Base-by-base conservation (phyloP, 768 basidiomycete genomes). In the Tulasnella sp. region DNA sequence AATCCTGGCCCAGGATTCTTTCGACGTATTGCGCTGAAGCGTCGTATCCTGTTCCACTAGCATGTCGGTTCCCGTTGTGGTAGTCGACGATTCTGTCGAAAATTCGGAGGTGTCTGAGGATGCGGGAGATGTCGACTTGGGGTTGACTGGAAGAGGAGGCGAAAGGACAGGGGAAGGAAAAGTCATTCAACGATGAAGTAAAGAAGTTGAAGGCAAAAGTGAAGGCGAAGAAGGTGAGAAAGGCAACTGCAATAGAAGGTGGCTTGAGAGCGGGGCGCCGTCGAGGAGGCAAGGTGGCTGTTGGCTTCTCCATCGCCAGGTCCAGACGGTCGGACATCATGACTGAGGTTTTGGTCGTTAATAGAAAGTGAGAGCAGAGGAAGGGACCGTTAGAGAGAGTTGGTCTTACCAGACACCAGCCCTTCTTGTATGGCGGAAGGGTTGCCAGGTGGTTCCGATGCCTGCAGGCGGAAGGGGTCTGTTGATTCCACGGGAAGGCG, bases 81-180 rank as follows among this genome's bases (percentile, higher is more conserved):
- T 70, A 70, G 31, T 31, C 68, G 40, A 70, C 68, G 68, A 70
- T 3, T 12, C 68, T 25, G 68, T 70, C 68, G 68, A 70, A 42
- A 15, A 70, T 37, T n/a, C 68, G 25, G 68, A 70, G 68, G 36
- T 70, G 68, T n/a, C 8, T 70, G 68, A 70, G 68, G 40, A 70
- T 70, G 36, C 36, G 68, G 68, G 68, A 70, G n/a, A 70, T 25
- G 68, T 70, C 68, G 68, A 70, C 68, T 42, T 37, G 36, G 9
- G 68, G 68, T 36, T 31, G 37, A 9, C 2, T 31, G 3, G 68
- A 25, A 31, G 58, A 64, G 58, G 58, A 64, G 58, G 58, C 12
- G 58, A 31, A 64, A 31, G 58, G n/a, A 15, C n/a, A 31, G 11
- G n/a, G n/a, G 12, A 64, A 64, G 31, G 58, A 64, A 31, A 64